Percentiles rank a stretch among this genome's conserved stretches.
phyloP scores from a whole-genome alignment of 306 rosid species.

The Luffa acutangula region DNA sequence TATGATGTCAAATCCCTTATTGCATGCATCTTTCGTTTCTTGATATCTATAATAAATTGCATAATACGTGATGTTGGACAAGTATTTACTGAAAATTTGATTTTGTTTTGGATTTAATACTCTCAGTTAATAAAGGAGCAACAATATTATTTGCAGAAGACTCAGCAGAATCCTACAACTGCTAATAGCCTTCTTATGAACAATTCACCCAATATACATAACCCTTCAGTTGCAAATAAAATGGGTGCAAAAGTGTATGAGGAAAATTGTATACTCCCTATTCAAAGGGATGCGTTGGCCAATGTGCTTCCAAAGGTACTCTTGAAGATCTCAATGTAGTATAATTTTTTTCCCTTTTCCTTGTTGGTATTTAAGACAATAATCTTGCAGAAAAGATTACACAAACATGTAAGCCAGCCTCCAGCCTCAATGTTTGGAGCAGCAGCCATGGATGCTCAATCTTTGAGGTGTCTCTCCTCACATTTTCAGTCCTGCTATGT shows the following conservation, averaged over 20 bases:
- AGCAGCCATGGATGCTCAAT: slow-evolving; percentile 31
- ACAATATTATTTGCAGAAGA: slow-evolving; percentile 24
- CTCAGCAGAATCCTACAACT: slow-evolving; percentile 25
- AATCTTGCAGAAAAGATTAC: slow-evolving; percentile 43
- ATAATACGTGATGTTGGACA: background rate
- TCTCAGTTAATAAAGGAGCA: slow-evolving; percentile 40
- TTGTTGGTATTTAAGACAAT: slow-evolving; percentile 5
- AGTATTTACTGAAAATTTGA: background rate
- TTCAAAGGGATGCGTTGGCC: slow-evolving; percentile 35
- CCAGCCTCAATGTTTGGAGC: slow-evolving; percentile 32
- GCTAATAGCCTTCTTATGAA: slow-evolving; percentile 23
- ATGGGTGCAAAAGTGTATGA: slow-evolving; percentile 32
- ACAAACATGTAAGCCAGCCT: slow-evolving; percentile 27
- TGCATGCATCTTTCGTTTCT: background rate
- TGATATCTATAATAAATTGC: background rate
- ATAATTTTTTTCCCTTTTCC: background rate
- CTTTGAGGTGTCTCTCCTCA: slow-evolving; percentile 43
- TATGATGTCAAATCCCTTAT: background rate
- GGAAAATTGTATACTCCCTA: slow-evolving; percentile 37
- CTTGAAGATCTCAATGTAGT: background rate
- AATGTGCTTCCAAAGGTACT: slow-evolving; percentile 41
- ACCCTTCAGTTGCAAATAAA: slow-evolving; percentile 28
- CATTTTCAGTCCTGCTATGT: background rate
- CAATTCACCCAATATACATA: slow-evolving; percentile 38
- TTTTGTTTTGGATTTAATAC: slow-evolving; percentile 23